phyloP scores from a whole-genome alignment of 2,329 filamentous ascomycete species.

The Cladophialophora carrionii region DNA sequence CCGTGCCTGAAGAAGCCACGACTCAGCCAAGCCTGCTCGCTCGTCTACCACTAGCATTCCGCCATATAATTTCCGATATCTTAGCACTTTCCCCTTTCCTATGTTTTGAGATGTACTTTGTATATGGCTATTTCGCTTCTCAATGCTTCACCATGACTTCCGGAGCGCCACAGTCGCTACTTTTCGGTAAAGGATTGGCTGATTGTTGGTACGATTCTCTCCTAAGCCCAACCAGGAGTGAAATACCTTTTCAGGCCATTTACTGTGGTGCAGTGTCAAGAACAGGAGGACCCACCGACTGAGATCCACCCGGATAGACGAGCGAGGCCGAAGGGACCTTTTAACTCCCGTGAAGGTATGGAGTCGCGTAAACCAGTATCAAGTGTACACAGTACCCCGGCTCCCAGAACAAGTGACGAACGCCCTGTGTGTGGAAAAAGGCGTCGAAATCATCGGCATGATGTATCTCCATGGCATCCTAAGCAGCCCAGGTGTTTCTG shows the following conservation, averaged over 20 bases:
- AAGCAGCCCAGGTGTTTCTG: neutral
- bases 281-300: neutral
- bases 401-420: neutral
- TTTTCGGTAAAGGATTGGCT: constrained; percentile 3
- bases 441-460: neutral
- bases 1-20: neutral
- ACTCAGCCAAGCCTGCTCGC: constrained; percentile 4
- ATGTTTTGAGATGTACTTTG: neutral
- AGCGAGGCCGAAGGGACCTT: neutral
- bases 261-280: neutral
- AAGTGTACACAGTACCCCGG: neutral
- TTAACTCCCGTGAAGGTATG: neutral
- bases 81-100: neutral
- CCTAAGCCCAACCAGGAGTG: neutral
- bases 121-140: constrained; percentile 9
- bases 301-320: neutral
- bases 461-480: neutral
- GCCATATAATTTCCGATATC: constrained; percentile 26
- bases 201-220: neutral
- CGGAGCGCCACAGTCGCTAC: neutral
- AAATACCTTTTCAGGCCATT: neutral
- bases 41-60: neutral
- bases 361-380: neutral
- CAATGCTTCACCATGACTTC: constrained; percentile 2
- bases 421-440: neutral